phyloP scores from a whole-genome alignment of 768 basidiomycete genomes.

The Lactarius quietus region DNA sequence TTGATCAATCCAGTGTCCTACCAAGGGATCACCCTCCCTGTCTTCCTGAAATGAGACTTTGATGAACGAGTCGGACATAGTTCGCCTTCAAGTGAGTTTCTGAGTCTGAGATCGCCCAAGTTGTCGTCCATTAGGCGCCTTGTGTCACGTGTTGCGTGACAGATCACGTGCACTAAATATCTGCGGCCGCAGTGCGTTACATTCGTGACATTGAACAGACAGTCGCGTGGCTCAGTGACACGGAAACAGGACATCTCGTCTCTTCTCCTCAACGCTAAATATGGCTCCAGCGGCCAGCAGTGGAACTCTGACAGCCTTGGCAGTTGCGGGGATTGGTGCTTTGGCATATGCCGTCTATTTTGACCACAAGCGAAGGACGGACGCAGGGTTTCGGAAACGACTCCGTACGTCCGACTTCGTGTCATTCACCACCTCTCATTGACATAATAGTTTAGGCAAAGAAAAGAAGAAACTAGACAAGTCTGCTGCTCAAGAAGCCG shows the following conservation, averaged over 20 bases:
- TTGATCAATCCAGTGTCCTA: constrained; percentile 50
- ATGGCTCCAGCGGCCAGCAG: constrained; percentile 28
- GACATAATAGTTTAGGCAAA: constrained; percentile 54
- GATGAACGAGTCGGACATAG: constrained; percentile 42
- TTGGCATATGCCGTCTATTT: constrained; percentile 90
- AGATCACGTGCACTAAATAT: not conserved
- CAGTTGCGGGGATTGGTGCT: constrained; percentile 46
- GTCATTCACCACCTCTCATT: not conserved
- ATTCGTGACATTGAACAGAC: not conserved
- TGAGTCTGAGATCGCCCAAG: not conserved
- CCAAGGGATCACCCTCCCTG: constrained; percentile 38
- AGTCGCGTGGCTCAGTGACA: not conserved
- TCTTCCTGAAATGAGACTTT: constrained; percentile 43
- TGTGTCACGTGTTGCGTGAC: not conserved
- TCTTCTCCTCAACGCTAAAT: not conserved
- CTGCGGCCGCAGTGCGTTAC: not conserved
- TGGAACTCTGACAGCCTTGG: constrained; percentile 39
- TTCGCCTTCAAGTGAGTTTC: constrained; percentile 16
- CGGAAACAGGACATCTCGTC: not conserved
- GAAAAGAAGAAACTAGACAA: constrained; percentile 88
- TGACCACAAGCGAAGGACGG: constrained; percentile 90
- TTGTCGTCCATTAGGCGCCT: not conserved
- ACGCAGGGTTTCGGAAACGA: constrained; percentile 80
- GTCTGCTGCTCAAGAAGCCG: constrained; percentile 39
- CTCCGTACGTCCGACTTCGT: constrained; percentile 37